Percentiles rank a stretch among this genome's conserved stretches.
These are phyloP conservation scores for Microdochium trichocladiopsis DNA, from an alignment of 2,329 filamentous ascomycete genomes.

Conservation along the genomic window DNA sequence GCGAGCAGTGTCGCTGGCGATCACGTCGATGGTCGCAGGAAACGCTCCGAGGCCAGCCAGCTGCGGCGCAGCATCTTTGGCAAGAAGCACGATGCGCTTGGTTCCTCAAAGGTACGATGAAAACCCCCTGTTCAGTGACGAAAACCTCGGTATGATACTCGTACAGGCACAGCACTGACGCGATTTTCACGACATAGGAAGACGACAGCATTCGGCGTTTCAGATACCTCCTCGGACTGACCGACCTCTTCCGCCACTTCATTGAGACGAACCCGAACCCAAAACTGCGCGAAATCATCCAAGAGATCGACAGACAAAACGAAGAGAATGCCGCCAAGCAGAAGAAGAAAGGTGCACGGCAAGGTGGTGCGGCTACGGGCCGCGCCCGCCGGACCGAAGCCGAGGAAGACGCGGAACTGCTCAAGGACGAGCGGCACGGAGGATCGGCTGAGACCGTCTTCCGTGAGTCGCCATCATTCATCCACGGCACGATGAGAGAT, in stretches of 20 bases:
- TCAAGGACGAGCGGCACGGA: constrained; percentile 83
- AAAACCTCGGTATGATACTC: background rate
- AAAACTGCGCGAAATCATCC: constrained; percentile 87
- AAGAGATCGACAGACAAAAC: constrained; percentile 91
- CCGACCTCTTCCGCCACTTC: constrained; percentile 96
- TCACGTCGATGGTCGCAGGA: constrained; percentile 70
- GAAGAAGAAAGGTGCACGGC: constrained; percentile 69
- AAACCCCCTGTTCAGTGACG: background rate
- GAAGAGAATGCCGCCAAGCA: constrained; percentile 56
- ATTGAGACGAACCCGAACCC: constrained; percentile 97
- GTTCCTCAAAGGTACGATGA: constrained; percentile 75
- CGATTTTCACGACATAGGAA: constrained; percentile 35
- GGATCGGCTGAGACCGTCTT: constrained; percentile 85
- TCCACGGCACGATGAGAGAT: constrained; percentile 86
- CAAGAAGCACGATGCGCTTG: constrained; percentile 87
- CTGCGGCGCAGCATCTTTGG: constrained; percentile 88
- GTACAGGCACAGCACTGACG: background rate
- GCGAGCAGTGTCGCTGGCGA: constrained; percentile 86
- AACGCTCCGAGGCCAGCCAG: constrained; percentile 79
- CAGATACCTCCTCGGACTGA: constrained; percentile 87
- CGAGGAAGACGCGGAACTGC: constrained; percentile 88
- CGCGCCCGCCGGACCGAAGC: constrained; percentile 86
- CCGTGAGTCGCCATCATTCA: constrained; percentile 85
- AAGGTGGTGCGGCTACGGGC: constrained; percentile 75
- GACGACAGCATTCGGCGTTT: constrained; percentile 94